phyloP scores from a whole-genome alignment of 768 basidiomycete species.

The Russula olivacea region DNA sequence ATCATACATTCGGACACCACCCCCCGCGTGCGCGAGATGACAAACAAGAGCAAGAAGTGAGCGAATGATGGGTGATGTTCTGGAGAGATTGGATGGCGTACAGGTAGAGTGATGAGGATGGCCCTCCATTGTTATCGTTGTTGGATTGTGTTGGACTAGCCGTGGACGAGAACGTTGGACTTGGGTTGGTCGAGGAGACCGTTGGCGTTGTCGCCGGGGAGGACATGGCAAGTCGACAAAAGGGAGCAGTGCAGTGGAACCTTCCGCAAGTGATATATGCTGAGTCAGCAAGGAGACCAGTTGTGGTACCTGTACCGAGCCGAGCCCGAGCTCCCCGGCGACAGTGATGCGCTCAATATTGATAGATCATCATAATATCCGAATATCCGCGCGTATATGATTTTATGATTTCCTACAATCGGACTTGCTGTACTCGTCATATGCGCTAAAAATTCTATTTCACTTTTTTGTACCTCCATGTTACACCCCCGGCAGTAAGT shows the following conservation, averaged over 20 bases:
- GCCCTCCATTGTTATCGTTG: constrained; percentile 1
- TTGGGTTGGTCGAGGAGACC: neutral
- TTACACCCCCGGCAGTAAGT: constrained; percentile 13
- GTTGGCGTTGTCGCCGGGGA: neutral
- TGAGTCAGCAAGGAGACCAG: neutral
- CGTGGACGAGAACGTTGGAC: neutral
- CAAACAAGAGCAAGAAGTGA: too few relatives aligned
- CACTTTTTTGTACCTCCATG: neutral
- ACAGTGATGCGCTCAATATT: too few relatives aligned
- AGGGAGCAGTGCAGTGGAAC: neutral
- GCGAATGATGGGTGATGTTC: neutral
- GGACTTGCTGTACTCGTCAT: neutral
- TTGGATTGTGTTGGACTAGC: neutral
- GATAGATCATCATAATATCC: too few relatives aligned
- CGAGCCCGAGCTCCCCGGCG: too few relatives aligned
- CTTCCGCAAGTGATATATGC: neutral
- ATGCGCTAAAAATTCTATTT: constrained; percentile 6
- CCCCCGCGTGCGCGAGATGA: too few relatives aligned
- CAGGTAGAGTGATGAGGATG: constrained; percentile 27
- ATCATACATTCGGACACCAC: too few relatives aligned
- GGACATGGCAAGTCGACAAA: constrained; percentile 7
- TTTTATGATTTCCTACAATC: neutral
- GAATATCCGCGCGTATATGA: neutral
- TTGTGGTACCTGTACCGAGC: too few relatives aligned
- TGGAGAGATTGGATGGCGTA: neutral